Evolutionary conservation across 495 filamentous ascomycete genomes (phyloP), one percentile per base, ranked within the genome.

Genomic region (Elaphomyces granulatus): DNA sequence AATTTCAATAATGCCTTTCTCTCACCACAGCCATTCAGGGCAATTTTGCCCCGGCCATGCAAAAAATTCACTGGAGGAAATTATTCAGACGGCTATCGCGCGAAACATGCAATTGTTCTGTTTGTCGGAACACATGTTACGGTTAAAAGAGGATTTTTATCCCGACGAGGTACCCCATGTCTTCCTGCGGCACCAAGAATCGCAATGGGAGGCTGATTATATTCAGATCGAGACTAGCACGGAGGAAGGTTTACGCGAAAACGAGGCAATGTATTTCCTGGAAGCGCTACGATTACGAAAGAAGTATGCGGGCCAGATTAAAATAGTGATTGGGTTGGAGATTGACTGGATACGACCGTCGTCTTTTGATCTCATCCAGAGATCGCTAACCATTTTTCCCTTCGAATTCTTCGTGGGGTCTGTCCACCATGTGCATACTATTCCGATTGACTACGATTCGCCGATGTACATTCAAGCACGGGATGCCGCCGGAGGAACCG

Each of bases 11-110:
- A 98, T 98, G 90, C 87, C 90, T 8, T 93, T 90, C 67, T 87
- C 90, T n/a, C 90, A 95, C 63, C 92, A 98, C 62, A 90, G 83
- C 55, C 90, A 98, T 67, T 95, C 87, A 35, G 92, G 90, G 37
- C 83, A 96, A 60, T 96, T 96, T 71, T 98, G 92, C 64, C 78
- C 74, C 8, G 71, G 79, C 49, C 90, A 96, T 64, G 90, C 88
- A 16, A 72, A 78, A 53, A 72, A 88, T 59, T 70, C 74, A 12
- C 73, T 96, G 16, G 88, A 94, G 53, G 78, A 84, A 45, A 73
- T 96, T 41, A 67, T 96, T 53, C 70, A 75, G 46, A 70, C 74
- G 15, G 90, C 90, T 46, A 87, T 96, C 56, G 53, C 62, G 36
- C 68, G 75, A 41, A 78, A 81, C 40, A 88, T 93, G 72, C 68